Evolutionary conservation across 1,284 basidiomycete genomes (phyloP).

Genomic region (Cutaneotrichosporon sp.): DNA sequence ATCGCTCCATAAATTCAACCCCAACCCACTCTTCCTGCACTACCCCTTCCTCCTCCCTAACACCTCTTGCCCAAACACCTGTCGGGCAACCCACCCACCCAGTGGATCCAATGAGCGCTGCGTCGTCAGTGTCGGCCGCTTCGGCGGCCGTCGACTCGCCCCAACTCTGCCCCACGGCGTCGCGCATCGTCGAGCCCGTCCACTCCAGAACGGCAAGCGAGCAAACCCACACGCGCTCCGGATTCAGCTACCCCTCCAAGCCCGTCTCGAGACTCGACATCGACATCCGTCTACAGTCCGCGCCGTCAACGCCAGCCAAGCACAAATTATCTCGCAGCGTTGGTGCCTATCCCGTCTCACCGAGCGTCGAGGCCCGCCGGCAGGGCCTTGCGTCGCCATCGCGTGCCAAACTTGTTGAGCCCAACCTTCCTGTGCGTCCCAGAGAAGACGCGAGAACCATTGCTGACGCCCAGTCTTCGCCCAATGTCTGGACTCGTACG

Average conservation of each 20-base stretch:
- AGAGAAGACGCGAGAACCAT: too few species aligned
- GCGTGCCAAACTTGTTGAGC: conserved; percentile 5
- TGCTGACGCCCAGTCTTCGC: conserved; percentile 30
- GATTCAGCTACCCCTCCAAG: neutral
- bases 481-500: conserved; percentile 42
- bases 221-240: neutral
- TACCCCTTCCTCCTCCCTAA: neutral
- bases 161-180: neutral
- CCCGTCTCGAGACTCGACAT: neutral
- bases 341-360: conserved; percentile 13
- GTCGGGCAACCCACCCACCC: neutral
- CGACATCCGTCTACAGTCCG: neutral
- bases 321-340: conserved; percentile 9
- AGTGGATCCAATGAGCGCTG: neutral
- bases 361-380: conserved; percentile 1
- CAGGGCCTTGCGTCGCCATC: conserved; percentile 7
- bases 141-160: conserved; percentile 2
- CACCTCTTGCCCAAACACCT: neutral
- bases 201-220: neutral
- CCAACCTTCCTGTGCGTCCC: conserved; percentile 14
- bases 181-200: neutral
- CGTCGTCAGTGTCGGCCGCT: neutral
- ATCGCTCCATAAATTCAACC: conserved; percentile 1
- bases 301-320: conserved; percentile 8
- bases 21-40: neutral